phyloP scores from a whole-genome alignment of 331 rosid species.

The Quercus phellos region DNA sequence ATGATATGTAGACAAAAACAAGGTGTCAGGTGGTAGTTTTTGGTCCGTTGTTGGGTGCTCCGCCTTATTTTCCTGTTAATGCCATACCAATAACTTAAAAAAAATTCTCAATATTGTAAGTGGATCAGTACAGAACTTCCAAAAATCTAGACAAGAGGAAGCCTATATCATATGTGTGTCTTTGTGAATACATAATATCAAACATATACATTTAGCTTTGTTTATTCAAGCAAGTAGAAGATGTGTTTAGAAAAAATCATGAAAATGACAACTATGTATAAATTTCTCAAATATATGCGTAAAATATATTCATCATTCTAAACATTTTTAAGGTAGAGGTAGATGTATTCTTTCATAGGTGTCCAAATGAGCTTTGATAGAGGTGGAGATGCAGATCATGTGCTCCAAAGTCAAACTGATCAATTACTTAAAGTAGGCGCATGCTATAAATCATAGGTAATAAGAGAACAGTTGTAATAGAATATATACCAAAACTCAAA shows the following conservation, averaged over 20 bases:
- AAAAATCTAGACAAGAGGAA: too few species aligned
- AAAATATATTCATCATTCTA: neutral
- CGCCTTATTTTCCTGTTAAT: neutral
- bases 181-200: too few species aligned
- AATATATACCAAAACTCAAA: neutral
- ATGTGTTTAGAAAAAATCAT: neutral
- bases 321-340: too few species aligned
- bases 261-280: neutral
- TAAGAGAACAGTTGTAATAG: constrained; percentile 2
- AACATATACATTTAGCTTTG: neutral
- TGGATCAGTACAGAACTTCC: too few species aligned
- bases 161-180: too few species aligned
- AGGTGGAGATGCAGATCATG: too few species aligned
- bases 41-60: neutral
- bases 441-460: constrained; percentile 4
- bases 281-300: neutral
- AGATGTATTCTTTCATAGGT: too few species aligned
- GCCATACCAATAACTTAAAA: too few species aligned
- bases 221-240: neutral
- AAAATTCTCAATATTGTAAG: too few species aligned
- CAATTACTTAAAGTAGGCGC: too few species aligned
- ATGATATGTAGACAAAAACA: neutral
- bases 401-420: too few species aligned
- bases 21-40: neutral
- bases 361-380: too few species aligned